Base-by-base conservation (phyloP, 1,284 basidiomycete species). In the Apiotrichum gracile region DNA sequence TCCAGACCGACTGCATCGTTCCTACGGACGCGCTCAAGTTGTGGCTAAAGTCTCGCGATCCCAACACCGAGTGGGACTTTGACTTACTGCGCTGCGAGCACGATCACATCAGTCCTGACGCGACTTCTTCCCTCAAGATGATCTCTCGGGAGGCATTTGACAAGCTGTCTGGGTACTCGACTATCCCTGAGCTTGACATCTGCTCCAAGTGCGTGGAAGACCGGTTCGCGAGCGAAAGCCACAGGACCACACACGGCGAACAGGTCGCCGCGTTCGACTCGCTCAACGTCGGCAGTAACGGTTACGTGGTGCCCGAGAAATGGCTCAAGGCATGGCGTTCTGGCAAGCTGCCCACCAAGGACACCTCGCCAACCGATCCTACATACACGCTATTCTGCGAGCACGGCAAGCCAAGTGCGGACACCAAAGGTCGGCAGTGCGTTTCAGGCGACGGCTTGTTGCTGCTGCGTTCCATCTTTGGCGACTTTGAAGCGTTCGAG, bases 261-360 rank as follows among this genome's bases (percentile, higher is more conserved):
- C 57, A 58, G 16, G 44, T 67, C 4, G 22, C 14, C 4, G 41
- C 35, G 5, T 71, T 70, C 41, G 54, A 69, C 31, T 25, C 49
- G 19, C 42, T 66, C 14, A 65, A 68, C 46, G 57, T 42, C 3
- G 55, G 35, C 3, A 29, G 31, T 5, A 43, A 42, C 12, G 40
- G 42, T 8, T 69, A 60, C 53, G 27, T 66, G 4, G 35, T 70
- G 0, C 57, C 69, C 8, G 52, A 52, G 41, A 10, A 13, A 3
- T 73, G 68, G 67, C 44, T 70, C 26, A 46, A 53, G 2, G 42
- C 37, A 2, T 73, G 70, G 70, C 43, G 49, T 5, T 52, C 41
- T 6, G 54, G 60, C 9, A 44, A 41, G 13, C 26, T 64, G n/a
- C 29, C 17, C 8, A 21, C 44, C 8, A 39, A 42, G 10, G 41